Conservation (phyloP, 225 moss, liverwort and hornwort genomes). For the Thuidium tamariscinum region DNA sequence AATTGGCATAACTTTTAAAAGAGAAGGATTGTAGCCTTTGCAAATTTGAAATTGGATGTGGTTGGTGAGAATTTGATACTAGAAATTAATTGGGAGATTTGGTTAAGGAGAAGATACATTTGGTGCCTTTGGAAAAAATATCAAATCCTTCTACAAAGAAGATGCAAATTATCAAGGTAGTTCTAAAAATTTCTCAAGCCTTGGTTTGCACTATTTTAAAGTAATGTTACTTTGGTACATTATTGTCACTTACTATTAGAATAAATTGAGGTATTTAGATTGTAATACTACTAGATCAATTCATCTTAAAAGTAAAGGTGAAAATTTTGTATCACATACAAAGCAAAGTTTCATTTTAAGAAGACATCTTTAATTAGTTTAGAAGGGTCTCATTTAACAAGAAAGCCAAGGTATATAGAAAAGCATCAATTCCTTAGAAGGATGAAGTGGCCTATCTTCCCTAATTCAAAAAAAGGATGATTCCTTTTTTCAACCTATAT, state of each 20-base stretch:
- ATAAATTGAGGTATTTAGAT: neutral
- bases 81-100: neutral
- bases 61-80: neutral
- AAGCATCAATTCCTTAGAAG: neutral
- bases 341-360: neutral
- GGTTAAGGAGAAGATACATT: neutral
- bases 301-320: neutral
- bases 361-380: neutral
- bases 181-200: too few species aligned
- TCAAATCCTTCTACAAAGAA: too few species aligned
- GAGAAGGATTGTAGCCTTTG: neutral
- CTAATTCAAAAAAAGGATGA: neutral
- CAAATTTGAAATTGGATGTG: neutral
- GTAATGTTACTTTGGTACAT: neutral
- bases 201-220: neutral
- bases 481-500: neutral
- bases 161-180: too few species aligned
- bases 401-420: fast-evolving
- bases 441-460: neutral
- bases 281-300: too few species aligned
- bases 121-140: too few species aligned
- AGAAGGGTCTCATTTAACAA: neutral
- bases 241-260: neutral
- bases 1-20: neutral
- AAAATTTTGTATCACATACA: neutral